phyloP scores from a whole-genome alignment of 306 rosid genomes.

The Lagenaria siceraria region DNA sequence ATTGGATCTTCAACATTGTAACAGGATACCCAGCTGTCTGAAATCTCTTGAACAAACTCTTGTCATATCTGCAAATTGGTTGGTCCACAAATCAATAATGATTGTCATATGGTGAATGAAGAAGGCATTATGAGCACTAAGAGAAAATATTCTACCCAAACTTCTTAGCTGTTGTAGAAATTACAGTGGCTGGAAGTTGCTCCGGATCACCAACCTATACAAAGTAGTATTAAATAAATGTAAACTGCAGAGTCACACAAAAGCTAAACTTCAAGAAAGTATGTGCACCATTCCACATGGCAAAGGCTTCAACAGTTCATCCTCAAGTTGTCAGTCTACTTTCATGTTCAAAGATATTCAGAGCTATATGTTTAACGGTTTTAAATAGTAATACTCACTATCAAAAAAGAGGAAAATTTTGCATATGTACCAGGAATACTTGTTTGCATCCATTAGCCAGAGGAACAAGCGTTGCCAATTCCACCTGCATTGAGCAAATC shows the following conservation, averaged over 20 bases:
- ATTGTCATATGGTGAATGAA: background rate
- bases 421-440: conserved; percentile 65
- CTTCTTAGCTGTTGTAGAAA: conserved; percentile 54
- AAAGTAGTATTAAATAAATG: background rate
- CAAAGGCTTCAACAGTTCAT: background rate
- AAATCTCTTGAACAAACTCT: conserved; percentile 82
- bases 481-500: conserved; percentile 39
- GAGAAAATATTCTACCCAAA: conserved; percentile 36
- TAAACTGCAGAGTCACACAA: background rate
- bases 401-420: background rate
- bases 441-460: conserved; percentile 87
- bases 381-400: background rate
- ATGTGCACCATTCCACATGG: background rate
- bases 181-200: conserved; percentile 96
- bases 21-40: conserved; percentile 82
- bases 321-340: background rate
- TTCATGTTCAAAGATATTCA: background rate
- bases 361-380: background rate
- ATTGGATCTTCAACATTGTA: conserved; percentile 90
- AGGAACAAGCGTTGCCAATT: conserved; percentile 87
- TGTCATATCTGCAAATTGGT: conserved; percentile 46
- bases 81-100: conserved; percentile 16
- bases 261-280: background rate
- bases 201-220: conserved; percentile 88
- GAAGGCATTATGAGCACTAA: background rate